phyloP scores from a whole-genome alignment of 805 yeast species.

The Brettanomyces bruxellensis region DNA sequence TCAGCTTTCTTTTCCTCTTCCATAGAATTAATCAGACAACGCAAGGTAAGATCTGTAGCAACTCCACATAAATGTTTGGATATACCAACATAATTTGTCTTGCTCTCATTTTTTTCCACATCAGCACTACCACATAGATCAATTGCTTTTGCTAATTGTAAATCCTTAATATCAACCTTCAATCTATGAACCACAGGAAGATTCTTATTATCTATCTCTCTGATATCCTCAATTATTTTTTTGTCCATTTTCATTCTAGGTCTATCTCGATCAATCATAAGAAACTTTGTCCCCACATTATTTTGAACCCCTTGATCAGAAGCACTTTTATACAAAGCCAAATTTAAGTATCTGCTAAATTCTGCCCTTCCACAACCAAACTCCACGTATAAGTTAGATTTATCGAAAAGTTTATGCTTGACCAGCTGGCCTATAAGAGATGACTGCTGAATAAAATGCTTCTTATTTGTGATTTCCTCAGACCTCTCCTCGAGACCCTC shows the following conservation, averaged over 20 bases:
- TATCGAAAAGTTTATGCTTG: constrained; percentile 28
- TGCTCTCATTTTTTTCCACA: constrained; percentile 1
- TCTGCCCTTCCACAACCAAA: constrained; percentile 93
- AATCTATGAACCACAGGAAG: constrained; percentile 30
- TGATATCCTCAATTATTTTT: constrained; percentile 50
- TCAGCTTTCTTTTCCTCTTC: constrained; percentile 4
- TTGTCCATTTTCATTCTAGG: constrained; percentile 72
- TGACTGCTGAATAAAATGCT: constrained; percentile 78
- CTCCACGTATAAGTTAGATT: constrained; percentile 43
- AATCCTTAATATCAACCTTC: constrained; percentile 74
- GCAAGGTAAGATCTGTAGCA: constrained; percentile 80
- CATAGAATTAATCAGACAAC: constrained; percentile 37
- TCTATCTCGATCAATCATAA: constrained; percentile 68
- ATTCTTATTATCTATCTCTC: constrained; percentile 11
- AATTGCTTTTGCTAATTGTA: constrained; percentile 41
- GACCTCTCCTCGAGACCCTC: constrained; percentile 35
- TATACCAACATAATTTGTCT: constrained; percentile 38
- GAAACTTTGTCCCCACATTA: constrained; percentile 23
- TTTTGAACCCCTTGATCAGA: not conserved
- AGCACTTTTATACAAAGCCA: constrained; percentile 16
- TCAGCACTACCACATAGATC: constrained; percentile 10
- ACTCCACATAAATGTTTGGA: constrained; percentile 92
- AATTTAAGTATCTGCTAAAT: constrained; percentile 52
- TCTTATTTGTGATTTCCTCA: constrained; percentile 44
- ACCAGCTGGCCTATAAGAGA: constrained; percentile 66